Evolutionary conservation across 2,329 filamentous ascomycete species (phyloP).

Genomic region (Macroventuria anomochaeta): DNA sequence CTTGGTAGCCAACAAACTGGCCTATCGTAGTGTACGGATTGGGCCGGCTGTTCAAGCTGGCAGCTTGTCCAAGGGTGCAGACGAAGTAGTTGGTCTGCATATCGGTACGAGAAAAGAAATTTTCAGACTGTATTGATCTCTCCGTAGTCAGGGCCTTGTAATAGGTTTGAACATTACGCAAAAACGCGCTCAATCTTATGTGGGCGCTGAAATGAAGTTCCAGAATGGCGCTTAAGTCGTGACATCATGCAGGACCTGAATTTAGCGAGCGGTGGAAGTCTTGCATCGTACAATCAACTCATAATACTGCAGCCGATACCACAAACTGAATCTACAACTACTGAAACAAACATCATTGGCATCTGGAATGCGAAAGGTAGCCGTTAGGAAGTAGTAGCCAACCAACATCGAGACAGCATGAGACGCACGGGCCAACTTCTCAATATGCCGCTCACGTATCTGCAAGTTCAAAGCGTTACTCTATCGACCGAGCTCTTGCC

Average conservation of each 20-base stretch:
- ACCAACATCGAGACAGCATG: no score
- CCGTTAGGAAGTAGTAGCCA: no score
- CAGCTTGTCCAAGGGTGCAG: constrained; percentile 66
- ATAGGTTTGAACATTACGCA: background rate
- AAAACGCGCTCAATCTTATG: background rate
- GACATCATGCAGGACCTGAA: constrained; percentile 33
- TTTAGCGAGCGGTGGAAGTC: constrained; percentile 5
- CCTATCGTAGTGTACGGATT: constrained; percentile 56
- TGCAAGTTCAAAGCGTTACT: no score
- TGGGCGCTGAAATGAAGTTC: constrained; percentile 5
- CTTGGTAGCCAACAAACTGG: constrained; percentile 59
- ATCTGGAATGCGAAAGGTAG: no score
- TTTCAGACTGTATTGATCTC: background rate
- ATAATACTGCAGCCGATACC: background rate
- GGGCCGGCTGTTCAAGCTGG: constrained; percentile 42
- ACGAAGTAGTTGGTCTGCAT: constrained; percentile 62
- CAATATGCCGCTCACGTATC: no score
- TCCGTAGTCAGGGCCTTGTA: background rate
- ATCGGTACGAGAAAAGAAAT: background rate
- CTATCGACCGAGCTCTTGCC: no score
- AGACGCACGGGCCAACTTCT: no score
- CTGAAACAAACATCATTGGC: no score
- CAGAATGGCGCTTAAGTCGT: constrained; percentile 27
- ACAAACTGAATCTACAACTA: no score
- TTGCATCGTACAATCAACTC: background rate